Percentiles rank a stretch among this genome's conserved stretches.
Evolutionary conservation across 1,284 basidiomycete genomes (phyloP).

Genomic region (Porogramme epimiltina): DNA sequence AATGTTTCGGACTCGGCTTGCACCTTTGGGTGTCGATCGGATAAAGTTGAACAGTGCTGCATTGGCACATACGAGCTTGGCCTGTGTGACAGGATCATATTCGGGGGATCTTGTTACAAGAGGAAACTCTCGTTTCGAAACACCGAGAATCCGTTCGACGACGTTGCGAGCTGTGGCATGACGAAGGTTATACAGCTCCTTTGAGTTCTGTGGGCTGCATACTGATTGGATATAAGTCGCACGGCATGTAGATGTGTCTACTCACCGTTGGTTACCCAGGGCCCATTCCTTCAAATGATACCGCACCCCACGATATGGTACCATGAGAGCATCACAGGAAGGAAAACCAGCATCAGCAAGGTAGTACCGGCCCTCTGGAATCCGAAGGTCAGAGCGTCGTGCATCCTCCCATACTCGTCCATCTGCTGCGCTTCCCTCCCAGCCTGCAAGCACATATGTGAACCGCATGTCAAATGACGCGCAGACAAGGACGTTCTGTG

Average conservation of each 20-base stretch:
- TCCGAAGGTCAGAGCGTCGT: not conserved
- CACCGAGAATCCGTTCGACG: slow-evolving; percentile 44
- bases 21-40: no score
- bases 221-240: no score
- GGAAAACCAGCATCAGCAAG: not conserved
- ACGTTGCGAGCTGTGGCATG: slow-evolving; percentile 41
- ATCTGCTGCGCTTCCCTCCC: not conserved
- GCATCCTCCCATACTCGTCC: not conserved
- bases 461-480: not conserved
- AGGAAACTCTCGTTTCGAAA: slow-evolving; percentile 32
- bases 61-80: slow-evolving; percentile 19
- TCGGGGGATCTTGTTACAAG: slow-evolving; percentile 13
- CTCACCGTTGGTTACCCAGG: not conserved
- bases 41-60: slow-evolving; percentile 29
- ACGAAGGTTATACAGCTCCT: slow-evolving; percentile 44
- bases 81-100: slow-evolving; percentile 24
- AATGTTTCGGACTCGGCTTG: no score
- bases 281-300: no score
- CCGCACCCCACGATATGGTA: not conserved
- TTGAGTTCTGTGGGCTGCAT: slow-evolving; percentile 31
- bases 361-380: not conserved
- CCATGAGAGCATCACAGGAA: not conserved
- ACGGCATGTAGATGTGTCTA: not conserved
- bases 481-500: not conserved
- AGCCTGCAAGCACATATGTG: not conserved